phyloP scores from a whole-genome alignment of 805 yeast genomes.

The Lachancea mirantina region DNA sequence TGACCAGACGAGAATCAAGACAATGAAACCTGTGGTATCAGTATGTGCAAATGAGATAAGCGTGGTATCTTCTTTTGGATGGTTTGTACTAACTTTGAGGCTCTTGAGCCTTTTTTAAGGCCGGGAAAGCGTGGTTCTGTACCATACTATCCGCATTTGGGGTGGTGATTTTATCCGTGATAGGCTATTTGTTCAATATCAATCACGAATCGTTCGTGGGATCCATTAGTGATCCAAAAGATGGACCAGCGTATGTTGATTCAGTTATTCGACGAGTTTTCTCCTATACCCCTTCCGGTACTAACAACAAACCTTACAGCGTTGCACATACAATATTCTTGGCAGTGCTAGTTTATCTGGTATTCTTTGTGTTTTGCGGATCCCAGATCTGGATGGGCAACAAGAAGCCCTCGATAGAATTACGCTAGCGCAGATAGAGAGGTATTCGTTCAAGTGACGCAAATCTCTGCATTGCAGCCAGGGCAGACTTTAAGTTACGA shows the following conservation, averaged over 20 bases:
- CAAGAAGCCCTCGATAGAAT: constrained; percentile 59
- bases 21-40: constrained; percentile 46
- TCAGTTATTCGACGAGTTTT: constrained; percentile 8
- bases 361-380: constrained; percentile 85
- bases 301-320: constrained; percentile 25
- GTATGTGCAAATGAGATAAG: constrained; percentile 35
- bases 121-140: constrained; percentile 91
- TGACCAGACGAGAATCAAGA: too few relatives aligned
- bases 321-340: constrained; percentile 88
- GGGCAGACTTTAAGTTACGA: too few relatives aligned
- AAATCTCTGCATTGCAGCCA: too few relatives aligned
- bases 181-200: constrained; percentile 72
- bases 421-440: constrained; percentile 33
- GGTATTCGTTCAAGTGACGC: too few relatives aligned
- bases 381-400: constrained; percentile 62
- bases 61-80: neutral
- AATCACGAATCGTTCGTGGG: constrained; percentile 93
- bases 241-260: constrained; percentile 63
- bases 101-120: constrained; percentile 31
- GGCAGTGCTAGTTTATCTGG: constrained; percentile 77
- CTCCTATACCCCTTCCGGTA: constrained; percentile 3
- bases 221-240: constrained; percentile 80
- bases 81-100: constrained; percentile 1
- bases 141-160: constrained; percentile 91
- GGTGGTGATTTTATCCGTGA: constrained; percentile 73